Conservation (phyloP, 176 grass and related monocot species). For the Zoysia japonica region DNA sequence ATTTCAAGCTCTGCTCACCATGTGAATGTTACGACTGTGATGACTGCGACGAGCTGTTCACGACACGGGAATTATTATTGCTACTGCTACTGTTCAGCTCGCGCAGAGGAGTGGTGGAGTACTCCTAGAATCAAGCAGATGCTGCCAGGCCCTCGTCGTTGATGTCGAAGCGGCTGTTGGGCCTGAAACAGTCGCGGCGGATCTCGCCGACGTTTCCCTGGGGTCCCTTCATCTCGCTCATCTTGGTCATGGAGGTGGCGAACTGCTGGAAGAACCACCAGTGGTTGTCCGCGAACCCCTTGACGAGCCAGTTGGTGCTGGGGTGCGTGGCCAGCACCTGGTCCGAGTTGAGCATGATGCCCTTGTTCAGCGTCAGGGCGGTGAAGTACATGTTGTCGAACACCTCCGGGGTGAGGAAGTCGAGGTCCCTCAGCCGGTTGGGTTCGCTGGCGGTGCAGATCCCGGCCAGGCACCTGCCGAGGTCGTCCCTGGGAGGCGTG, state of each 20-base stretch:
- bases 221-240: constrained; percentile 38
- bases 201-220: constrained; percentile 47
- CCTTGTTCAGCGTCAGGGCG: constrained; percentile 18
- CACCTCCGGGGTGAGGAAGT: constrained; percentile 23
- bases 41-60: no score
- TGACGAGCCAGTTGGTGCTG: constrained; percentile 28
- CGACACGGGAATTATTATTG: no score
- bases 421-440: constrained; percentile 1
- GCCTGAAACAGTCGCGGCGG: constrained; percentile 35
- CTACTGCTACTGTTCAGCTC: no score
- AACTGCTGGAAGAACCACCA: constrained; percentile 61
- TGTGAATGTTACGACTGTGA: no score
- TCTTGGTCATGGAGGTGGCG: constrained; percentile 42
- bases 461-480: neutral
- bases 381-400: constrained; percentile 58
- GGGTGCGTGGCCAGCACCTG: constrained; percentile 27
- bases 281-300: constrained; percentile 36
- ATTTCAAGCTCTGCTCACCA: no score
- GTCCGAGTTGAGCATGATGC: constrained; percentile 45
- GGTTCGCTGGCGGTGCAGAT: constrained; percentile 8
- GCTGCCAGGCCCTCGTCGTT: neutral
- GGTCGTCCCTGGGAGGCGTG: neutral
- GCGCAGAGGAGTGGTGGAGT: no score
- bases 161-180: constrained; percentile 4
- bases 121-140: neutral